Base-by-base conservation (phyloP, 2,329 filamentous ascomycete species). In the Alternaria conjuncta region DNA sequence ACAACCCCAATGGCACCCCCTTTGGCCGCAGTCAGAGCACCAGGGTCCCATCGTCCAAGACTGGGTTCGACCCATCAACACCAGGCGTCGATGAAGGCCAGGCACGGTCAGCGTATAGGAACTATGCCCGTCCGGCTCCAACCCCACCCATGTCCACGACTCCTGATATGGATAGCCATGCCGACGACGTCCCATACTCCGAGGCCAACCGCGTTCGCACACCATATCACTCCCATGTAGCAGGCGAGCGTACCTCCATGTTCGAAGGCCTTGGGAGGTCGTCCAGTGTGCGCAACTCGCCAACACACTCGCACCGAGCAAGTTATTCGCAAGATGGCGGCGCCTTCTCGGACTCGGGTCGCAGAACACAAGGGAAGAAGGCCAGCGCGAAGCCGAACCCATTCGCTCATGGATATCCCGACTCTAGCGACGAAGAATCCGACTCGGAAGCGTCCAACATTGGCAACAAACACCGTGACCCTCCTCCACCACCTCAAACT, bases 61-160 rank as follows among this genome's bases (percentile, higher is more conserved):
- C 82, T 47, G 87, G 86, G 5, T 90, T 89, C 71, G 85, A 88
- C 59, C 87, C 88, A 20, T 83, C 83, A n/a, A 83, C 82, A 7
- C 82, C 86, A 30, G 86, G 85, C n/a, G 86, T 83, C 36, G 87
- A 89, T 71, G 87, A 89, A 69, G 83, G 86, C 36, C 86, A 86
- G 74, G 87, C 87, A 21, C 83, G 83, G 61, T 85, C 84, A 12
- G 84, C 85, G 3, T 83, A 85, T n/a, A 74, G 77, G 45, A 75
- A 73, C 63, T 77, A 78, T 51, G 68, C 76, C 36, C 75, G 77
- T 26, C 58, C 81, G 75, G 65, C 68, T 68, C 71, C 72, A n/a
- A 73, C 75, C 64, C 75, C 78, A 13, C 76, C 77, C 10, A 56
- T 26, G 20, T 64, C 65, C 6, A 63, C 61, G 13, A 68, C 65